Percentiles rank a stretch among this genome's conserved stretches.
Evolutionary conservation across 331 rosid species (phyloP).

Genomic region (Stylosanthes scabra): DNA sequence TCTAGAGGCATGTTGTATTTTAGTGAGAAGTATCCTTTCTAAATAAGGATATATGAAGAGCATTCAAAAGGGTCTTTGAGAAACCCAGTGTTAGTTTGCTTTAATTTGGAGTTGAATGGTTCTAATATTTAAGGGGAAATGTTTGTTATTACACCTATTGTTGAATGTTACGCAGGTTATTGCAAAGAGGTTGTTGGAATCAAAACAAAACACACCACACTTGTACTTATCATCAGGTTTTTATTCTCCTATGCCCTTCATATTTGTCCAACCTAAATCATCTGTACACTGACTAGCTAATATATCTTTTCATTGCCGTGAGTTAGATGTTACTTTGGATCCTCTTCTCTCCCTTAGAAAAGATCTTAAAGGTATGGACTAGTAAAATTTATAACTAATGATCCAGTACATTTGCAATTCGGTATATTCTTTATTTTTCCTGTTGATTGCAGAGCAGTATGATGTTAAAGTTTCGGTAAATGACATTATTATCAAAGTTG

Average conservation of each 20-base stretch:
- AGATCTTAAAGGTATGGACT: constrained; percentile 80
- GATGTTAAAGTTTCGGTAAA: constrained; percentile 95
- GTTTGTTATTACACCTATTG: constrained; percentile 18
- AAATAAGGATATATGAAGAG: constrained; percentile 14
- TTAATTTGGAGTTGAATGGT: constrained; percentile 26
- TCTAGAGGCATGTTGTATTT: constrained; percentile 14
- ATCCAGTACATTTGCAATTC: constrained; percentile 21
- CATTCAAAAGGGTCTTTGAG: constrained; percentile 14
- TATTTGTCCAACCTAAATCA: constrained; percentile 35
- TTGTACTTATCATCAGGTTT: constrained; percentile 88
- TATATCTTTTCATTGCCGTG: constrained; percentile 41
- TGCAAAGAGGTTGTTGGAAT: constrained; percentile 89
- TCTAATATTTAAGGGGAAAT: constrained; percentile 7
- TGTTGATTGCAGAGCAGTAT: constrained; percentile 74
- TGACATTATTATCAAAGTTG: constrained; percentile 95
- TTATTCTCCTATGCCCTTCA: constrained; percentile 19
- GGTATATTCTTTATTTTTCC: constrained; percentile 38
- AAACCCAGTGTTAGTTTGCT: constrained; percentile 24
- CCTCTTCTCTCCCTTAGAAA: constrained; percentile 94
- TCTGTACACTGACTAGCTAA: constrained; percentile 25
- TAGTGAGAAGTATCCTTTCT: constrained; percentile 24
- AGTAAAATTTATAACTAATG: constrained; percentile 30
- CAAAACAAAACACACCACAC: constrained; percentile 91
- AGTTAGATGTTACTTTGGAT: constrained; percentile 81
- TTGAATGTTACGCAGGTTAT: constrained; percentile 69